Percentiles rank a stretch among this genome's conserved stretches.
Conservation (phyloP, 768 basidiomycete species). For the Mycena indigotica region DNA sequence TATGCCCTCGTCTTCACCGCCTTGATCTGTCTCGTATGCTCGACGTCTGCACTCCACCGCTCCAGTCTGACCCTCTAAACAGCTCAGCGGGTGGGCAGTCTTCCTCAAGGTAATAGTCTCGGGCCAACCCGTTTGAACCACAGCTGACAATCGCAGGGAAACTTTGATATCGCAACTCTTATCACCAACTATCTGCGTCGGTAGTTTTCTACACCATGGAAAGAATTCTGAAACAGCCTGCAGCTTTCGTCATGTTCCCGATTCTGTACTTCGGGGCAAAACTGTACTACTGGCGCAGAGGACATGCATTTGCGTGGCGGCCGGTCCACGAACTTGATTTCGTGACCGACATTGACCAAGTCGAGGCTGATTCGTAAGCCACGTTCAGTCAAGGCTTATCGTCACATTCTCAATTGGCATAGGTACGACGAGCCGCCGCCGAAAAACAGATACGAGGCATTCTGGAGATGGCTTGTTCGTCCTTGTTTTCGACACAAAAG, state of each 20-base stretch:
- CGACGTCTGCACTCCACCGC: background rate
- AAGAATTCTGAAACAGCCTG: background rate
- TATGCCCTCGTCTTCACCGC: constrained; percentile 43
- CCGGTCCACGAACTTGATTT: constrained; percentile 80
- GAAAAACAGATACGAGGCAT: constrained; percentile 61
- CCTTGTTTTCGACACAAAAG: constrained; percentile 5
- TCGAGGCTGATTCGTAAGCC: constrained; percentile 62
- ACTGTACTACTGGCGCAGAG: constrained; percentile 42
- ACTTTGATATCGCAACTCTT: constrained; percentile 61
- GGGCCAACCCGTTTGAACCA: too few species aligned
- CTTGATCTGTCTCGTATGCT: constrained; percentile 62
- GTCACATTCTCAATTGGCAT: too few species aligned
- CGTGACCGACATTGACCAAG: constrained; percentile 63
- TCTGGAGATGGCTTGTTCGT: constrained; percentile 83
- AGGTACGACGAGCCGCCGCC: constrained; percentile 74
- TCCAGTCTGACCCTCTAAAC: background rate
- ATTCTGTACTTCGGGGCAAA: constrained; percentile 67
- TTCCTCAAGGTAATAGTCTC: constrained; percentile 33
- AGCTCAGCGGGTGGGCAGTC: constrained; percentile 49
- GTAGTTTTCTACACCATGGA: background rate
- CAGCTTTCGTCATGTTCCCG: constrained; percentile 63
- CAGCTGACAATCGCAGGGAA: constrained; percentile 21
- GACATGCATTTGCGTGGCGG: constrained; percentile 41
- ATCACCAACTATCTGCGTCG: constrained; percentile 76
- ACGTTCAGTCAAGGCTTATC: too few species aligned